A percentile compares a stretch with the other conserved stretches of the same genome.
phyloP scores from a whole-genome alignment of 1,139 yeast genomes.

The Yamadazyma diospyri region DNA sequence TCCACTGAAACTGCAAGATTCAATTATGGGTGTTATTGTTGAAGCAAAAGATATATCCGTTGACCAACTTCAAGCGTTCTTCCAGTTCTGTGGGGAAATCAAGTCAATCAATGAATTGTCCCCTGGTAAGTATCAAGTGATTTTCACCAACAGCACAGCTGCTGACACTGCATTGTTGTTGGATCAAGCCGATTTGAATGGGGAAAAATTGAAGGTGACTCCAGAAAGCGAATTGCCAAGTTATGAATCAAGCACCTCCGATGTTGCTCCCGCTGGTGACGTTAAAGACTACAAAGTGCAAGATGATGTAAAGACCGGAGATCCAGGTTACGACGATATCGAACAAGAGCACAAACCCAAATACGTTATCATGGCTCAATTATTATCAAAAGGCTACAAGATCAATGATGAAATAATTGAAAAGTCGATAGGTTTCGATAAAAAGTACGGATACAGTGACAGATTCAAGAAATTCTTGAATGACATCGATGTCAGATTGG shows the following conservation, averaged over 20 bases:
- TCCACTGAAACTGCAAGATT: too few species aligned
- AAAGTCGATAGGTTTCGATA: constrained; percentile 59
- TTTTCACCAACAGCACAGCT: constrained; percentile 59
- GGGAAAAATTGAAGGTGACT: constrained; percentile 46
- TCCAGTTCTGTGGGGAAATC: constrained; percentile 75
- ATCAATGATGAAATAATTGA: constrained; percentile 61
- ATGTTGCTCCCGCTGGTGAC: constrained; percentile 12
- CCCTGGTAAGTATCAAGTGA: constrained; percentile 40
- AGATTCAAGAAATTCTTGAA: constrained; percentile 55
- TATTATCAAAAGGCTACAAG: constrained; percentile 67
- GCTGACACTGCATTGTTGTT: constrained; percentile 69
- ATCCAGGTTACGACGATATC: constrained; percentile 46
- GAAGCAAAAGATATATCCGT: constrained; percentile 36
- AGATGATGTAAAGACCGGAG: constrained; percentile 23
- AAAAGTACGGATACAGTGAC: constrained; percentile 57
- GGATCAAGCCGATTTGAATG: constrained; percentile 72
- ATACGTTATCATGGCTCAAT: constrained; percentile 71
- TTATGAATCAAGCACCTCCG: constrained; percentile 8
- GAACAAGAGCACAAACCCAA: constrained; percentile 79
- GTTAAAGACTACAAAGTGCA: constrained; percentile 1
- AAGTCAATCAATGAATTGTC: constrained; percentile 33
- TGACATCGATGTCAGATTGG: constrained; percentile 52
- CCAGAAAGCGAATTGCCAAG: constrained; percentile 10
- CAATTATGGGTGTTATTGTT: constrained; percentile 7
- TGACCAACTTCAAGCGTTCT: constrained; percentile 62